These are phyloP conservation scores for Cladophialophora immunda DNA, from an alignment of 2,329 filamentous ascomycete genomes.

Conservation along the genomic window DNA sequence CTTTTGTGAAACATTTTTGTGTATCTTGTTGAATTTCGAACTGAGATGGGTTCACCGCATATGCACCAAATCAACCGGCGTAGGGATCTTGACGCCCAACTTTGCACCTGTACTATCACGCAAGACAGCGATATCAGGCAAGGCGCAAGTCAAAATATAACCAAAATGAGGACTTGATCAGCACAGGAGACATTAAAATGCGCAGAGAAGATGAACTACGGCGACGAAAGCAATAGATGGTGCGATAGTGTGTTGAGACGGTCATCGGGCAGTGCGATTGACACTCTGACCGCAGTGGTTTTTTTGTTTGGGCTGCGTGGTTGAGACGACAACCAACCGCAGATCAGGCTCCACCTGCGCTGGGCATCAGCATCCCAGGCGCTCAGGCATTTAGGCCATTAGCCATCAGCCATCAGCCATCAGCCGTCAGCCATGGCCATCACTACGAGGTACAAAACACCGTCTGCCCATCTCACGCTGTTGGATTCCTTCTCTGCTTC, in stretches of 20 bases:
- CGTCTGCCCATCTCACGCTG: not conserved
- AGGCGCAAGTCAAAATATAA: not conserved
- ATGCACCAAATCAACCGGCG: constrained; percentile 19
- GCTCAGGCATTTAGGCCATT: no score
- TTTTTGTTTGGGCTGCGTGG: constrained; percentile 29
- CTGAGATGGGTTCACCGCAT: constrained; percentile 23
- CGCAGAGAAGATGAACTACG: not conserved
- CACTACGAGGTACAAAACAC: not conserved
- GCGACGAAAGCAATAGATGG: not conserved
- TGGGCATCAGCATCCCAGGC: constrained; percentile 5
- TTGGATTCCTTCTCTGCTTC: not conserved
- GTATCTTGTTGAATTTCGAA: constrained; percentile 17
- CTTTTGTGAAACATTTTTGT: constrained; percentile 49
- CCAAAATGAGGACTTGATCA: not conserved
- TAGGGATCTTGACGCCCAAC: constrained; percentile 3
- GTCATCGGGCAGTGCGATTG: not conserved
- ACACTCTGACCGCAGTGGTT: constrained; percentile 9
- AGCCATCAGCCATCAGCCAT: not conserved
- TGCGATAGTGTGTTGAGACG: not conserved
- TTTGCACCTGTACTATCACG: constrained; percentile 1
- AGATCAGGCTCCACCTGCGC: not conserved
- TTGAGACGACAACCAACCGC: constrained; percentile 30
- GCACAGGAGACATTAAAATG: not conserved
- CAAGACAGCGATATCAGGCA: not conserved
- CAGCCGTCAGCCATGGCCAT: not conserved